These are phyloP conservation scores for Aspergillus aculeatinus DNA, from an alignment of 2,329 filamentous ascomycete species.

Conservation along the genomic window DNA sequence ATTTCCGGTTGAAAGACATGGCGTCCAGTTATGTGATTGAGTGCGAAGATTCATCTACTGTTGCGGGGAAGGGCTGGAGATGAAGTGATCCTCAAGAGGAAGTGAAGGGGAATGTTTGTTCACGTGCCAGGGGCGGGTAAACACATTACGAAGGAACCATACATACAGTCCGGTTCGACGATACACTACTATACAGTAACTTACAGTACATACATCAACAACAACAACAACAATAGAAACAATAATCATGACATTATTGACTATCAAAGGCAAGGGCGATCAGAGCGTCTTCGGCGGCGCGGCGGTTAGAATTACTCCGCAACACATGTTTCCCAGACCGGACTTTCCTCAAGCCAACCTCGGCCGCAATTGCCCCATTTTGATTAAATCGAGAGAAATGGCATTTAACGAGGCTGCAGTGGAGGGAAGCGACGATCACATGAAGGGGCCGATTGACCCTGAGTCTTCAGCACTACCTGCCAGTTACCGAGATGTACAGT, in stretches of 20 bases:
- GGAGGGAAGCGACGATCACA: neutral
- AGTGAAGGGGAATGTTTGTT: slow-evolving; percentile 10
- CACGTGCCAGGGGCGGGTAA: slow-evolving; percentile 1
- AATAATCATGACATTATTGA: neutral
- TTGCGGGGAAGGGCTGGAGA: neutral
- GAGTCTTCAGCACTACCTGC: too few species aligned
- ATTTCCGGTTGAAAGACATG: slow-evolving; percentile 79
- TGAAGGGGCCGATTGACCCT: neutral
- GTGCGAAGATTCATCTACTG: neutral
- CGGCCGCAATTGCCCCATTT: neutral
- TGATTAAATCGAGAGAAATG: neutral
- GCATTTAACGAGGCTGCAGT: neutral
- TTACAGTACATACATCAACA: too few species aligned
- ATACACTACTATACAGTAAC: neutral
- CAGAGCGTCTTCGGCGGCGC: neutral
- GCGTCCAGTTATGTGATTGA: slow-evolving; percentile 1
- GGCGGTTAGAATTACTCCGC: neutral
- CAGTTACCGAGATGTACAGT: neutral
- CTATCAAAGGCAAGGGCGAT: too few species aligned
- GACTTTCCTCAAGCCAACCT: neutral
- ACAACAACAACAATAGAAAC: too few species aligned
- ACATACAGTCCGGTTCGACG: neutral
- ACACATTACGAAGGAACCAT: neutral
- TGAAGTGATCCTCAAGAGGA: neutral
- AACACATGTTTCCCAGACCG: neutral